phyloP scores from a whole-genome alignment of 2,329 filamentous ascomycete genomes.

The Tolypocladium ovalisporum region DNA sequence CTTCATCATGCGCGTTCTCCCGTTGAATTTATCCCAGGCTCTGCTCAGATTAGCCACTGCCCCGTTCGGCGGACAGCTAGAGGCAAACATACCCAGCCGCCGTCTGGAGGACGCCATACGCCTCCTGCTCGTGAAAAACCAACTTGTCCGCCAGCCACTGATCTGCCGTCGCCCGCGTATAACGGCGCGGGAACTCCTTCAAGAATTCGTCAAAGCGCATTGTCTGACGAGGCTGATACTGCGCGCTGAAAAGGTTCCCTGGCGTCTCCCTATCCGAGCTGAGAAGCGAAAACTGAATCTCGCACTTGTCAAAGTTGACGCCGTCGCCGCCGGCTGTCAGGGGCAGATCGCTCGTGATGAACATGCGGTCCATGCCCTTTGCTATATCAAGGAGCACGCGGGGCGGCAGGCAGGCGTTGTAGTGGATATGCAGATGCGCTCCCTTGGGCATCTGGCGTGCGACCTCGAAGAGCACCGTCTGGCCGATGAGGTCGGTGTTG shows the following conservation, averaged over 20 bases:
- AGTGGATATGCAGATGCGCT: slow-evolving; percentile 63
- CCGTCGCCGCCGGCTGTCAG: slow-evolving; percentile 28
- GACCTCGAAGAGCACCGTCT: slow-evolving; percentile 46
- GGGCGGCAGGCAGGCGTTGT: slow-evolving; percentile 62
- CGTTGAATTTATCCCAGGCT: slow-evolving; percentile 54
- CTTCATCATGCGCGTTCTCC: slow-evolving; percentile 61
- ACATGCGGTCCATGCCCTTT: slow-evolving; percentile 53
- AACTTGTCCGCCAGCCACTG: slow-evolving; percentile 53
- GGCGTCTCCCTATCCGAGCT: slow-evolving; percentile 19
- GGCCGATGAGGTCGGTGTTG: slow-evolving; percentile 40
- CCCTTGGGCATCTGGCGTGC: slow-evolving; percentile 57
- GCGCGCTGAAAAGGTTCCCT: slow-evolving; percentile 35
- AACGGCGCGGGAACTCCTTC: slow-evolving; percentile 18
- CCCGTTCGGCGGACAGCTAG: not conserved
- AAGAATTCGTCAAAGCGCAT: slow-evolving; percentile 34
- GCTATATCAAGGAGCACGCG: slow-evolving; percentile 44
- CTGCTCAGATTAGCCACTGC: slow-evolving; percentile 16
- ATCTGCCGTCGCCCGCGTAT: slow-evolving; percentile 18
- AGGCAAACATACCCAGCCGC: slow-evolving; percentile 36
- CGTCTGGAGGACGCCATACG: slow-evolving; percentile 40
- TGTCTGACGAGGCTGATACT: slow-evolving; percentile 32
- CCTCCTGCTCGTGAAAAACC: slow-evolving; percentile 48
- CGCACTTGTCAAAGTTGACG: slow-evolving; percentile 38
- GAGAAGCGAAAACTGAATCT: slow-evolving; percentile 51
- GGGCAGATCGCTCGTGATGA: slow-evolving; percentile 48